Percentiles rank a stretch among this genome's conserved stretches.
phyloP scores from a whole-genome alignment of 2,329 filamentous ascomycete species.

The Alternaria sp. region DNA sequence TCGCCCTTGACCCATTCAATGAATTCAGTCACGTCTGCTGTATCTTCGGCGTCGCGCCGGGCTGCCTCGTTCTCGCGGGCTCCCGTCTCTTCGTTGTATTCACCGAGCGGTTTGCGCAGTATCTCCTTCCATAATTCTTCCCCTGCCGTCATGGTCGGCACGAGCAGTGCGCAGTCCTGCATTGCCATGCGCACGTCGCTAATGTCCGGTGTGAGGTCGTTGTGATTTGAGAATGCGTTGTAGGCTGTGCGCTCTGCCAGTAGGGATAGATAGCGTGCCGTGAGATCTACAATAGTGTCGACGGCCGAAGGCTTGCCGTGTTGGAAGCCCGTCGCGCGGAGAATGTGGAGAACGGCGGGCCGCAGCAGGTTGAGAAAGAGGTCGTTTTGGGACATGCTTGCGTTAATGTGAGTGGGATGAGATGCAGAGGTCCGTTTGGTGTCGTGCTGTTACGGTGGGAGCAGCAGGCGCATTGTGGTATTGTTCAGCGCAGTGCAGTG shows the following conservation, averaged over 20 bases:
- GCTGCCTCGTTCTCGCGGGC: conserved; percentile 55
- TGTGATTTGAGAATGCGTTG: conserved; percentile 75
- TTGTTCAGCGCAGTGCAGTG: conserved; percentile 9
- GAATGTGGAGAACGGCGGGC: conserved; percentile 86
- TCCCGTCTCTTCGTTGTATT: conserved; percentile 53
- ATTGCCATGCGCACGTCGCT: conserved; percentile 87
- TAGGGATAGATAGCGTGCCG: conserved; percentile 78
- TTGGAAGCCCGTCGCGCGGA: conserved; percentile 91
- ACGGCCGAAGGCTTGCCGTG: conserved; percentile 80
- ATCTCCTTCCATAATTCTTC: conserved; percentile 72
- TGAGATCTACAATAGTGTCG: conserved; percentile 86
- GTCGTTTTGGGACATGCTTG: conserved; percentile 51
- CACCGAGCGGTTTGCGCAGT: conserved; percentile 56
- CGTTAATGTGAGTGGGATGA: conserved; percentile 10
- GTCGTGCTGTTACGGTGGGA: conserved; percentile 27
- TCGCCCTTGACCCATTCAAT: conserved; percentile 79
- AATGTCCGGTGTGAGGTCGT: conserved; percentile 69
- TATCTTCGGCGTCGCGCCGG: conserved; percentile 72
- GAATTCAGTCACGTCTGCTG: conserved; percentile 79
- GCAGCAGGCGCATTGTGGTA: conserved; percentile 37
- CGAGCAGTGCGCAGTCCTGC: conserved; percentile 78
- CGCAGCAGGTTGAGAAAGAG: conserved; percentile 82
- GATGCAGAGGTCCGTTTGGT: conserved; percentile 30
- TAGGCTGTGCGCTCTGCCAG: conserved; percentile 76
- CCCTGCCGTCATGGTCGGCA: conserved; percentile 70